Conservation (phyloP, 139 green algal species). For the Yamagishiella unicocca region DNA sequence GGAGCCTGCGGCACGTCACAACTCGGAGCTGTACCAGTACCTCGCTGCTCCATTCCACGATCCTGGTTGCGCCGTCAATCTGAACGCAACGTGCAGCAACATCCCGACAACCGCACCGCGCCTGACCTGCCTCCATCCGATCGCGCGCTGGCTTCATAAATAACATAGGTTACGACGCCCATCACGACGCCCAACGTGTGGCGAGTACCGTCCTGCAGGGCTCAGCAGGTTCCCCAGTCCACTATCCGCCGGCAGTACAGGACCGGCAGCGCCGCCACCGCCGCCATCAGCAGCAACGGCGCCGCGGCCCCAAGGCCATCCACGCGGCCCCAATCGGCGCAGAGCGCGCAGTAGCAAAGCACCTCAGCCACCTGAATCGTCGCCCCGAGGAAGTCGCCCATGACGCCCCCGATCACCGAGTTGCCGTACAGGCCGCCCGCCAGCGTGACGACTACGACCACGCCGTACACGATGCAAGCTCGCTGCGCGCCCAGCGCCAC, state of each 20-base stretch:
- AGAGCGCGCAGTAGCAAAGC: constrained; percentile 49
- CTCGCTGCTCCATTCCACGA: too few species aligned
- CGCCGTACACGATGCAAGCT: constrained; percentile 11
- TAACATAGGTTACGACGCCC: too few species aligned
- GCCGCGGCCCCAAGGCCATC: constrained; percentile 25
- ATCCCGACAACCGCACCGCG: too few species aligned
- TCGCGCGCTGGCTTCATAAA: too few species aligned
- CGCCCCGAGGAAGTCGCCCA: constrained; percentile 69
- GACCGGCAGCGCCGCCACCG: constrained; percentile 34
- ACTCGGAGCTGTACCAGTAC: too few species aligned
- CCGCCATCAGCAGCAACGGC: constrained; percentile 43
- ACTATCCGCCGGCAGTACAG: constrained; percentile 55
- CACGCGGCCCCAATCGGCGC: constrained; percentile 52
- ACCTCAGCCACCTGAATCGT: constrained; percentile 63
- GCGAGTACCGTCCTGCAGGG: neutral
- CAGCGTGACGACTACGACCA: constrained; percentile 11
- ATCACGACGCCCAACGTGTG: too few species aligned
- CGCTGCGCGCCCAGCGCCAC: constrained; percentile 26
- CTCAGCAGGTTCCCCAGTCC: constrained; percentile 25
- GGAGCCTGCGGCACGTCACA: too few species aligned
- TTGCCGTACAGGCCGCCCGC: constrained; percentile 52
- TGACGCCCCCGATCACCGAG: constrained; percentile 60
- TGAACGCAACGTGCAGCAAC: too few species aligned
- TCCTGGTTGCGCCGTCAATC: too few species aligned
- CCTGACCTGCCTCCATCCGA: too few species aligned